These are phyloP conservation scores for Leersia perrieri DNA, from an alignment of 176 grass and related monocot species.

Conservation along the genomic window DNA sequence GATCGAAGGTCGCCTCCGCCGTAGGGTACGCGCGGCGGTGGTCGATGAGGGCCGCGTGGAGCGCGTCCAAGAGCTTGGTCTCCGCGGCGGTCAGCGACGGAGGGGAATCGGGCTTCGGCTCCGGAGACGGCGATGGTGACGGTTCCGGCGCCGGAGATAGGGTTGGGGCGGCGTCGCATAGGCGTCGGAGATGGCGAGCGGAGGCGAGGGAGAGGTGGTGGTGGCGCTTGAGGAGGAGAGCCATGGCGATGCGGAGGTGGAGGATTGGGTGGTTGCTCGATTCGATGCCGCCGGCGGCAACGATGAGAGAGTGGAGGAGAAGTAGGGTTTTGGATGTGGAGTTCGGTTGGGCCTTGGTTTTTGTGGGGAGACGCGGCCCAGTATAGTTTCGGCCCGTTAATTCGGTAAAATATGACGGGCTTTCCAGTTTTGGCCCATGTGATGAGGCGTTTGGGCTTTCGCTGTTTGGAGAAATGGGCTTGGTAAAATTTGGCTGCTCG, in stretches of 20 bases:
- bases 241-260: conserved; percentile 46
- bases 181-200: conserved; percentile 17
- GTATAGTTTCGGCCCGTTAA: neutral
- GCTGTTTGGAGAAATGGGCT: neutral
- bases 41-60: conserved; percentile 58
- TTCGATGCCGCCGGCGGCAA: neutral
- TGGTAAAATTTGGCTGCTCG: too few species aligned
- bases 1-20: conserved; percentile 13
- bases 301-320: neutral
- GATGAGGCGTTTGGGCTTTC: neutral
- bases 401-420: neutral
- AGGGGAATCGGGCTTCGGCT: neutral
- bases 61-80: conserved; percentile 59
- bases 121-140: too few species aligned
- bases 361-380: neutral
- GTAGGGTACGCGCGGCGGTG: conserved; percentile 57
- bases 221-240: conserved; percentile 57
- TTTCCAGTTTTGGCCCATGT: neutral
- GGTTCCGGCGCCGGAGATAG: neutral
- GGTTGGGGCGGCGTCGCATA: conserved; percentile 29
- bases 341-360: neutral
- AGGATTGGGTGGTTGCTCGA: neutral
- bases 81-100: conserved; percentile 39
- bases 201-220: conserved; percentile 1
- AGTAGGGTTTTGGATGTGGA: conserved; percentile 17